A percentile compares a stretch with the other conserved stretches of the same genome.
These are phyloP conservation scores for Marasmius sp. DNA, from an alignment of 1,284 basidiomycete genomes.

Conservation along the genomic window DNA sequence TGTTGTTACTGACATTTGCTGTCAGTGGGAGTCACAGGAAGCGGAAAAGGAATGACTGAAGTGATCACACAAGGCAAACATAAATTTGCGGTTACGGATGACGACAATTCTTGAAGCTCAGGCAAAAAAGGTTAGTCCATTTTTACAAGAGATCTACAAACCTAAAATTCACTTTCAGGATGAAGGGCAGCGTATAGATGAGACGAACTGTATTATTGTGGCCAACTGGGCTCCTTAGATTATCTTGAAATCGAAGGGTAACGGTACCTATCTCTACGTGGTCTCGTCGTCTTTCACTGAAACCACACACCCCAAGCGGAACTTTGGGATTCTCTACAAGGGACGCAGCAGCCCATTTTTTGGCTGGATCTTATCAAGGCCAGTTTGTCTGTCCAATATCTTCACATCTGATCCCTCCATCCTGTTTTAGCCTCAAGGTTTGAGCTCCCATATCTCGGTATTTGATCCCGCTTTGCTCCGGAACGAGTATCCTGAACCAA, in stretches of 20 bases:
- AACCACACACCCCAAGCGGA: background rate
- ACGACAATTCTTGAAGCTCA: slow-evolving; percentile 31
- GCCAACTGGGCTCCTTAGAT: background rate
- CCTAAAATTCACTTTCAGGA: background rate
- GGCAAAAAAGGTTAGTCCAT: background rate
- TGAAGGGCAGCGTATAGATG: background rate
- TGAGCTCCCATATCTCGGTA: too few relatives aligned
- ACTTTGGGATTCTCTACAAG: background rate
- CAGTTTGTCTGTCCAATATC: background rate
- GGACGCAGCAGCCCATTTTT: background rate
- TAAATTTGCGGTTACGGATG: slow-evolving; percentile 64
- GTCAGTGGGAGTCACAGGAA: slow-evolving; percentile 91
- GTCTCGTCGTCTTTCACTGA: background rate
- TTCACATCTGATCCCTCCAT: background rate
- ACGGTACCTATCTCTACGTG: background rate
- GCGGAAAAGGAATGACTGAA: slow-evolving; percentile 91
- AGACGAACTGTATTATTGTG: background rate
- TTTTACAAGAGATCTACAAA: background rate
- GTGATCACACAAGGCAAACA: slow-evolving; percentile 75
- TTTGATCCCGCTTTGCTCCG: too few relatives aligned
- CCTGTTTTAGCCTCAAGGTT: too few relatives aligned
- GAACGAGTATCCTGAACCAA: too few relatives aligned
- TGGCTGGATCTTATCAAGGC: background rate
- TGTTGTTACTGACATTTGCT: slow-evolving; percentile 24
- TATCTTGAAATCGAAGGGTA: background rate